Conservation (phyloP, 2,329 filamentous ascomycete genomes). For the Stachybotrys chartarum region DNA sequence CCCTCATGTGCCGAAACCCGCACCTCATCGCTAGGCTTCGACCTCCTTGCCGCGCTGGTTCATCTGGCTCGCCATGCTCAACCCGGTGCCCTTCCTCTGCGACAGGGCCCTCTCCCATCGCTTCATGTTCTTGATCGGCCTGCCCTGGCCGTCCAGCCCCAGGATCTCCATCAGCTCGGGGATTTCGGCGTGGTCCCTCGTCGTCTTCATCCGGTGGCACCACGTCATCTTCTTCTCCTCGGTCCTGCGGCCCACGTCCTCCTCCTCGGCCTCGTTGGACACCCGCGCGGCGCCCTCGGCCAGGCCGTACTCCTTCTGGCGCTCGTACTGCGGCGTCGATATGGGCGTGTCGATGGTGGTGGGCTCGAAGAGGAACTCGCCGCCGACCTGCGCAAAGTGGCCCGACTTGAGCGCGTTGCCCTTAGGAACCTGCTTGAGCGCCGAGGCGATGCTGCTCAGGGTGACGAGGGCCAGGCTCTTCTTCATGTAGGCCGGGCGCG, state of each 20-base stretch:
- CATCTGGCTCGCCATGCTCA: conserved; percentile 44
- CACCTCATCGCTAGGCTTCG: no score
- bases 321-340: conserved; percentile 32
- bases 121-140: conserved; percentile 30
- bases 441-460: conserved; percentile 49
- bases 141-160: conserved; percentile 41
- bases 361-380: conserved; percentile 71
- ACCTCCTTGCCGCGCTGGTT: conserved; percentile 30
- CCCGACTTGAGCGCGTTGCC: conserved; percentile 58
- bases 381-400: conserved; percentile 62
- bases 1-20: no score
- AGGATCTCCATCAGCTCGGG: conserved; percentile 57
- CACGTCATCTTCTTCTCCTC: conserved; percentile 61
- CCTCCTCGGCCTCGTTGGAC: conserved; percentile 5
- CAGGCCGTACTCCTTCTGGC: conserved; percentile 11
- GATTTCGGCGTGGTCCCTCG: conserved; percentile 70
- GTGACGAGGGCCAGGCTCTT: conserved; percentile 44
- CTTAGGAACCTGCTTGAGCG: conserved; percentile 46
- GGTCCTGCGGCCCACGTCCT: conserved; percentile 18
- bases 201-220: conserved; percentile 78
- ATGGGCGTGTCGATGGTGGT: conserved; percentile 35
- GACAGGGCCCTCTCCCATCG: conserved; percentile 39
- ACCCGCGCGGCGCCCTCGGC: conserved; percentile 7
- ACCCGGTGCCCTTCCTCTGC: conserved; percentile 45
- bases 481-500: conserved; percentile 56